phyloP scores from a whole-genome alignment of 2,329 filamentous ascomycete species.

The Aspergillus udagawae region DNA sequence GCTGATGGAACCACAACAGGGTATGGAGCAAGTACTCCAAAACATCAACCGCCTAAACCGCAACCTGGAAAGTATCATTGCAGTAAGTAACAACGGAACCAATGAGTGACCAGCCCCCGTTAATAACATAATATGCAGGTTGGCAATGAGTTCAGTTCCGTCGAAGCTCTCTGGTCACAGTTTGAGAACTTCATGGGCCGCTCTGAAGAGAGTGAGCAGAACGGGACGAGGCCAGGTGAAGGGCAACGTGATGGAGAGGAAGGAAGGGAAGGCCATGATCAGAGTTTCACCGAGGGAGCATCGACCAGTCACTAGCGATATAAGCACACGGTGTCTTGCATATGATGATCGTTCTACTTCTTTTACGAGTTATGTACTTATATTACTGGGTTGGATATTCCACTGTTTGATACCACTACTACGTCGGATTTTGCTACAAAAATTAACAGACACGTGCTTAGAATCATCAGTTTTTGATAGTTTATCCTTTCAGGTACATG shows the following conservation, averaged over 20 bases:
- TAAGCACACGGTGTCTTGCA: neutral
- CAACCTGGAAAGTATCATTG: constrained; percentile 83
- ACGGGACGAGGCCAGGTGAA: constrained; percentile 25
- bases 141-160: constrained; percentile 94
- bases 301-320: constrained; percentile 5
- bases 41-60: constrained; percentile 96
- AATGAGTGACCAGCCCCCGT: neutral
- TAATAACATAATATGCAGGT: constrained; percentile 50
- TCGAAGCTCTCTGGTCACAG: constrained; percentile 94
- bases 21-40: constrained; percentile 83
- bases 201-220: constrained; percentile 45
- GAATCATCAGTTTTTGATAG: constrained; percentile 3
- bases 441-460: neutral
- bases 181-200: constrained; percentile 95
- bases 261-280: constrained; percentile 19
- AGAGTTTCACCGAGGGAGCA: constrained; percentile 15
- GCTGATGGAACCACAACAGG: constrained; percentile 34
- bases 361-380: neutral
- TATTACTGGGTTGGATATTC: neutral
- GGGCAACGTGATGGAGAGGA: constrained; percentile 15
- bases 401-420: constrained; percentile 1
- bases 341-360: neutral
- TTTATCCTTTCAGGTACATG: constrained; percentile 17
- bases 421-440: neutral
- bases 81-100: constrained; percentile 52